Percentiles rank a stretch among this genome's conserved stretches.
Evolutionary conservation across 129 eudicot genomes (phyloP).

Genomic region (Solidago caesia): DNA sequence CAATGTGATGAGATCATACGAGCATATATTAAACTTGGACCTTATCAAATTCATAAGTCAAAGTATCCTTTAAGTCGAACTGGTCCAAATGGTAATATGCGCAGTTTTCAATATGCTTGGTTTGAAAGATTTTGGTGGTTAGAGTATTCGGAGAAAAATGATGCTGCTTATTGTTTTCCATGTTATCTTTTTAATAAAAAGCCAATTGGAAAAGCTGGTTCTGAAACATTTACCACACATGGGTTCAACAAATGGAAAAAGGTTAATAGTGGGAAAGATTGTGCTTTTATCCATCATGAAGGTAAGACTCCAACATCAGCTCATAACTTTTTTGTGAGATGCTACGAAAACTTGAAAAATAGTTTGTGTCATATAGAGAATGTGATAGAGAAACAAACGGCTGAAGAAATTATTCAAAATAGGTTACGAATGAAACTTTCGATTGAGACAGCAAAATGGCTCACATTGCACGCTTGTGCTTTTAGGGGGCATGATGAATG

Average conservation of each 20-base stretch:
- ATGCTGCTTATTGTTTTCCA: too few species aligned
- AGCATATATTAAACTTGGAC: too few species aligned
- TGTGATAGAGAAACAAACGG: not conserved
- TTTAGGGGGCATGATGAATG: not conserved
- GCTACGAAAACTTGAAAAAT: not conserved
- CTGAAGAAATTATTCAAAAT: not conserved
- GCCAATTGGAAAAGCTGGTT: not conserved
- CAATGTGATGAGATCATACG: too few species aligned
- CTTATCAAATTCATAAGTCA: too few species aligned
- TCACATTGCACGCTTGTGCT: not conserved
- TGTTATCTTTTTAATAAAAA: too few species aligned
- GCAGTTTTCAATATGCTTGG: too few species aligned
- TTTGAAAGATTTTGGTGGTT: too few species aligned
- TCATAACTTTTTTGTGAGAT: not conserved
- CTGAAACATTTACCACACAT: not conserved
- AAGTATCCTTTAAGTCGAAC: too few species aligned
- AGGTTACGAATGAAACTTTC: not conserved
- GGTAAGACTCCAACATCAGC: slow-evolving; percentile 1
- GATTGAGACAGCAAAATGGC: not conserved
- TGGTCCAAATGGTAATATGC: too few species aligned
- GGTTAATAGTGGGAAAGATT: not conserved
- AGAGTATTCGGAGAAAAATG: too few species aligned
- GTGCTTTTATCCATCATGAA: slow-evolving; percentile 4
- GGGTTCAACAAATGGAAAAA: not conserved
- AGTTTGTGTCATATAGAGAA: not conserved